Percentiles rank a stretch among this genome's conserved stretches.
phyloP scores from a whole-genome alignment of 305 asterid genomes.

The Solanum aculeatissimum region DNA sequence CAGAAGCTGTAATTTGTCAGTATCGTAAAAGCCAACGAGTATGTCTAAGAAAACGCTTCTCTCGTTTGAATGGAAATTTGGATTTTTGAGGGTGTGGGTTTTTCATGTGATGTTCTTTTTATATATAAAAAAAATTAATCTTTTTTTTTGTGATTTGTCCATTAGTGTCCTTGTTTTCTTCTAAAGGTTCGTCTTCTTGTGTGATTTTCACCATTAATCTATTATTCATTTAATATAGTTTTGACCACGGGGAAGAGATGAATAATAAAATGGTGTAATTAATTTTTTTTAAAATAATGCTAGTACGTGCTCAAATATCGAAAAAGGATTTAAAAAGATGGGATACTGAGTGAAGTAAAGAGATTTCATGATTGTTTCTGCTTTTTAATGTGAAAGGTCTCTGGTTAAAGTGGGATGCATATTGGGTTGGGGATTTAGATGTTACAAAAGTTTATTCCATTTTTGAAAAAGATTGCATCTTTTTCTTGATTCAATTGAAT shows the following conservation, averaged over 20 bases:
- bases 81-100: background rate
- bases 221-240: background rate
- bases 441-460: slow-evolving; percentile 18
- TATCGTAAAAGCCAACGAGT: background rate
- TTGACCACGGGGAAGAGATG: background rate
- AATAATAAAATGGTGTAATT: background rate
- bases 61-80: background rate
- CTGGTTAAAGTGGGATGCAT: slow-evolving; percentile 19
- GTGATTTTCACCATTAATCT: background rate
- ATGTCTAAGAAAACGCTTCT: background rate
- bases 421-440: slow-evolving; percentile 25
- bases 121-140: background rate
- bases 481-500: slow-evolving; percentile 7
- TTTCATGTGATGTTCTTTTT: slow-evolving; percentile 4
- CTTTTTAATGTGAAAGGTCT: slow-evolving; percentile 24
- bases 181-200: background rate
- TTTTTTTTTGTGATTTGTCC: slow-evolving; percentile 12
- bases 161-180: slow-evolving; percentile 10
- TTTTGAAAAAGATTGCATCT: slow-evolving; percentile 6
- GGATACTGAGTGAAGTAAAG: slow-evolving; percentile 7
- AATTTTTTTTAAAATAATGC: background rate
- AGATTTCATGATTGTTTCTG: slow-evolving; percentile 37
- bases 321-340: slow-evolving; percentile 8
- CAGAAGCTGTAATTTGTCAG: background rate
- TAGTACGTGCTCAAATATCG: slow-evolving; percentile 14